Base-by-base conservation (phyloP, 2,329 filamentous ascomycete genomes). In the Colletotrichum eleusines region DNA sequence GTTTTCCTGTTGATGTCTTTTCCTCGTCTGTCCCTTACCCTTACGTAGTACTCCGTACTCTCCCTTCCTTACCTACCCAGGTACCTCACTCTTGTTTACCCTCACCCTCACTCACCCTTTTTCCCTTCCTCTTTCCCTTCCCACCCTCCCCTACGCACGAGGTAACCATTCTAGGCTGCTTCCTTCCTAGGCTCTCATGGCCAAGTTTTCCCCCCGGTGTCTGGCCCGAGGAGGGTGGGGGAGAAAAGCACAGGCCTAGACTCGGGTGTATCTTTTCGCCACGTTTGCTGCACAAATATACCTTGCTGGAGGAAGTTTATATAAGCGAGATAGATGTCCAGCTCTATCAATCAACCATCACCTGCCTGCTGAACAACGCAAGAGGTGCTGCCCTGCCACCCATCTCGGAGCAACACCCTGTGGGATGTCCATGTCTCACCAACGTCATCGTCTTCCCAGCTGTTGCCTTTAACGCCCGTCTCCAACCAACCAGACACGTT, bases 381-480 rank as follows among this genome's bases (percentile, higher is more conserved):
- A 50, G 48, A 50, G 48, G 23, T 51, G 46, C 46, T 46, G 44
- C 9, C 44, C 46, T 50, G 48, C 48, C 48, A 28, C 26, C 46
- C 26, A 28, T 14, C 26, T 50, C 12, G 46, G 57, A 60, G 54
- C 67, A 46, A 14, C 63, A 42, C 42, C 20, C 42, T 20, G 33
- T 62, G 44, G 44, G 42, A 70, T 71, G 64, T 68, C 46, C 20
- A 70, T 71, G 64, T 71, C 64, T 71, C 69, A 69, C 53, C 53
- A 71, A 71, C 69, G 69, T 71, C 69, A 71, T 71, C 53, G 69
- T 51, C 59, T 40, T 59, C 53, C 42, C 67, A 44, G 26, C 31
- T 63, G 53, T 71, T 46, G 59, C 23, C 53, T 18, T 55, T 23
- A 48, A 54, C 48, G 26, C 28, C 53, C 38, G 48, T 57, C 5